Evolutionary conservation across 1,284 basidiomycete species (phyloP).

Genomic region (Sutorius eximius): DNA sequence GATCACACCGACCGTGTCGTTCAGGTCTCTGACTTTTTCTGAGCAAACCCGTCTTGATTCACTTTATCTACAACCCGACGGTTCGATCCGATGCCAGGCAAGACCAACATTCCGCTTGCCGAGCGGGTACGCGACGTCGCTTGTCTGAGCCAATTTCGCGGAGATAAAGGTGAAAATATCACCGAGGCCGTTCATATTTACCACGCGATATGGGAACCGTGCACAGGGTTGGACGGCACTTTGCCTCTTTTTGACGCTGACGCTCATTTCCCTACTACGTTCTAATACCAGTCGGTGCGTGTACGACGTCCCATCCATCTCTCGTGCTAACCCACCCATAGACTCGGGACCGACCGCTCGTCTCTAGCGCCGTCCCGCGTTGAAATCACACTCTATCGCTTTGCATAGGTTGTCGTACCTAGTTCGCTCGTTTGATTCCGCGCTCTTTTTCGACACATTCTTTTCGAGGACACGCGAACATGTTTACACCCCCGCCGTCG

Average conservation of each 20-base stretch:
- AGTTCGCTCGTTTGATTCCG: conserved; percentile 11
- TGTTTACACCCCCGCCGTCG: conserved; percentile 56
- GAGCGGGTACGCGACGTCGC: conserved; percentile 7
- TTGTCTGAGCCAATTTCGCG: conserved; percentile 16
- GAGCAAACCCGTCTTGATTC: too few relatives aligned
- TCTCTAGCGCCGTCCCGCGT: neutral
- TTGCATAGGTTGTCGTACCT: conserved; percentile 10
- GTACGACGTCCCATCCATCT: neutral
- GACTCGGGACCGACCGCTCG: conserved; percentile 3
- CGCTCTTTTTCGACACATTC: conserved; percentile 32
- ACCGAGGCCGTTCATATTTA: conserved; percentile 11
- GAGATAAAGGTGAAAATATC: conserved; percentile 21
- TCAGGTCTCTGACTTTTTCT: too few relatives aligned
- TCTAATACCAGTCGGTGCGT: conserved; percentile 15
- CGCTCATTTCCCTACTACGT: neutral
- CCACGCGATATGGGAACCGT: conserved; percentile 15
- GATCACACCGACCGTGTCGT: too few relatives aligned
- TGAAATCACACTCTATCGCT: neutral
- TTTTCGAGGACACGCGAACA: conserved; percentile 24
- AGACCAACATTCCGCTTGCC: neutral
- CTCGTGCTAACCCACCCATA: conserved; percentile 12
- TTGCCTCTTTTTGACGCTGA: neutral
- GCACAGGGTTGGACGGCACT: neutral
- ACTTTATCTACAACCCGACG: neutral
- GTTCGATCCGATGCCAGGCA: neutral